phyloP scores from a whole-genome alignment of 441 rosid genomes.

The Breynia disticha region DNA sequence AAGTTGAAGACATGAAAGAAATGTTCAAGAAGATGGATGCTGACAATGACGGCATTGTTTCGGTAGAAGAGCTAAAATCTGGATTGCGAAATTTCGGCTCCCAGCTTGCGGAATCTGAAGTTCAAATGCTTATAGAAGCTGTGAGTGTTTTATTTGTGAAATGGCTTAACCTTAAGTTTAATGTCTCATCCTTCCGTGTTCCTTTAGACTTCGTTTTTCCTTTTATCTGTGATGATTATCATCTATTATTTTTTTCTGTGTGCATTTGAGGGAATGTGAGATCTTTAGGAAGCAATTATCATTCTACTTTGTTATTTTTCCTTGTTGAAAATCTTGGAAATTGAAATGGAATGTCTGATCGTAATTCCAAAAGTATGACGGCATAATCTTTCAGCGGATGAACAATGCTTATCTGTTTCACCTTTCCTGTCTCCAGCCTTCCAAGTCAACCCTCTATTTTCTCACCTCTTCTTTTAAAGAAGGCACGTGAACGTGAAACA shows the following conservation, averaged over 20 bases:
- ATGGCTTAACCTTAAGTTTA: too few species aligned
- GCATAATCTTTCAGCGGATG: too few species aligned
- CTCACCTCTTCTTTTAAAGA: neutral
- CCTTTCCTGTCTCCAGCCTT: too few species aligned
- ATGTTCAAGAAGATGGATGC: slow-evolving; percentile 89
- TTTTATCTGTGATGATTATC: neutral
- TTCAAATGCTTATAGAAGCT: slow-evolving; percentile 95
- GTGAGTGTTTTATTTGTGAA: slow-evolving; percentile 36
- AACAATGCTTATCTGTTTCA: too few species aligned
- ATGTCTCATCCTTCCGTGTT: neutral
- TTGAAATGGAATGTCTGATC: neutral
- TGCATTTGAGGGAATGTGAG: too few species aligned
- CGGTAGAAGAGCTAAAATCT: slow-evolving; percentile 79
- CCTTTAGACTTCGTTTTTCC: neutral
- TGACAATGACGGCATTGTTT: slow-evolving; percentile 76
- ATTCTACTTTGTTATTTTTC: neutral
- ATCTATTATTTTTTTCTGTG: too few species aligned
- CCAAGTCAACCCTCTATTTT: too few species aligned
- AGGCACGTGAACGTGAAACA: neutral
- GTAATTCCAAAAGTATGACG: neutral
- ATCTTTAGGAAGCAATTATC: neutral
- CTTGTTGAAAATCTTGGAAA: neutral
- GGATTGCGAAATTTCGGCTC: slow-evolving; percentile 64
- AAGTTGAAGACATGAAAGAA: slow-evolving; percentile 89
- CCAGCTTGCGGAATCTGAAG: slow-evolving; percentile 87